phyloP scores from a whole-genome alignment of 495 filamentous ascomycete genomes.

The Neurospora terricola region DNA sequence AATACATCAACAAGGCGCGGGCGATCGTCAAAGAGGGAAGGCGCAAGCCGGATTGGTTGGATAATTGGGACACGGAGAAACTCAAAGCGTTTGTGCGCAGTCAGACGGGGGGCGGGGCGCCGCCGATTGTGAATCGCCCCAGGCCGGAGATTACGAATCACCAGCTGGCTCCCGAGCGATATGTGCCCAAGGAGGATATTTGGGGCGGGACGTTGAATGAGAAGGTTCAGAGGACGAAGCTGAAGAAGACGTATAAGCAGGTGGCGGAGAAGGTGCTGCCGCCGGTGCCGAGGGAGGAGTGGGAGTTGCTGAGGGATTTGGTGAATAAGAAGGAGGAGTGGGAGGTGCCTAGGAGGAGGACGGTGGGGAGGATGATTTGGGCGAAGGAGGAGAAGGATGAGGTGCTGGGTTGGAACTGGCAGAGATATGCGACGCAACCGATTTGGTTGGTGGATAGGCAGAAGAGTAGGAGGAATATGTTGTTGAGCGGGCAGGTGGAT shows the following conservation, averaged over 20 bases:
- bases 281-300: constrained; percentile 59
- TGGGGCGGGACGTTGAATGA: constrained; percentile 52
- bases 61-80: constrained; percentile 30
- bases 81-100: constrained; percentile 18
- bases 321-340: constrained; percentile 38
- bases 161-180: constrained; percentile 28
- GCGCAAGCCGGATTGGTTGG: constrained; percentile 27
- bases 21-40: not conserved
- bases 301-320: constrained; percentile 49
- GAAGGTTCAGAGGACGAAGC: constrained; percentile 46
- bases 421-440: constrained; percentile 12
- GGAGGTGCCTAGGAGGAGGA: constrained; percentile 13
- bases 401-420: constrained; percentile 18
- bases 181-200: constrained; percentile 49
- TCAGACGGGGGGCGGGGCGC: constrained; percentile 6
- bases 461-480: constrained; percentile 15
- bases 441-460: constrained; percentile 10
- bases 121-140: constrained; percentile 12
- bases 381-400: constrained; percentile 21
- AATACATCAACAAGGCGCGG: not conserved
- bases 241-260: constrained; percentile 47
- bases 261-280: constrained; percentile 52
- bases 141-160: constrained; percentile 29
- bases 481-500: constrained; percentile 23
- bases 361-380: constrained; percentile 43